A percentile compares a stretch with the other conserved stretches of the same genome.
Conservation (phyloP, 2,329 filamentous ascomycete genomes). For the Metarhizium anisopliae region DNA sequence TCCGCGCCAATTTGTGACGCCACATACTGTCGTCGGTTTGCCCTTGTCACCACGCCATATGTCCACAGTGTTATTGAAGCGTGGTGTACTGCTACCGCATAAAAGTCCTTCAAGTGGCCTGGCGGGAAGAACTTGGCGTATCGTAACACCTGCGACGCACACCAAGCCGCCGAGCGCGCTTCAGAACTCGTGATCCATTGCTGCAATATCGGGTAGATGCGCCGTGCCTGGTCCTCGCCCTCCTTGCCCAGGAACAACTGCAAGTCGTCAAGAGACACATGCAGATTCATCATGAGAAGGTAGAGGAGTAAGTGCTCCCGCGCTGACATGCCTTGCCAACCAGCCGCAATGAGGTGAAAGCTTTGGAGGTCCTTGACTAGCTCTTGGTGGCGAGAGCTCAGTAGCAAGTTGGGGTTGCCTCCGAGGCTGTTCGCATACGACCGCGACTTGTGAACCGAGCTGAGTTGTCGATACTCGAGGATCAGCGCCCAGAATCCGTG, state of each 20-base stretch:
- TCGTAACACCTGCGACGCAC: constrained; percentile 58
- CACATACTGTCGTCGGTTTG: constrained; percentile 23
- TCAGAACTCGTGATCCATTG: constrained; percentile 48
- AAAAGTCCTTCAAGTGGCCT: constrained; percentile 53
- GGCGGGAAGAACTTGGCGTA: constrained; percentile 46
- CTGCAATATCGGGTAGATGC: constrained; percentile 48
- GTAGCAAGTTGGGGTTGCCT: constrained; percentile 34
- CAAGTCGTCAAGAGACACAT: constrained; percentile 55
- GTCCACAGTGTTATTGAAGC: constrained; percentile 60
- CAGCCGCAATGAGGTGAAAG: constrained; percentile 33
- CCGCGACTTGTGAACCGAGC: constrained; percentile 37
- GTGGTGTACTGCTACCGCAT: constrained; percentile 61
- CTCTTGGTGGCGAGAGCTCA: constrained; percentile 51
- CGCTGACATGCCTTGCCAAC: constrained; percentile 34
- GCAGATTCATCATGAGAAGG: constrained; percentile 53
- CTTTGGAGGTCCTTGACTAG: constrained; percentile 47
- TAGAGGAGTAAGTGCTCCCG: constrained; percentile 40
- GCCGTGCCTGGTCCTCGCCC: constrained; percentile 54
- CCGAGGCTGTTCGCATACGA: constrained; percentile 33
- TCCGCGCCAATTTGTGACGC: constrained; percentile 24
- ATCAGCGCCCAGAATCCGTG: constrained; percentile 59
- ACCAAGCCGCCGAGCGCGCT: constrained; percentile 54
- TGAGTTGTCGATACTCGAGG: constrained; percentile 56
- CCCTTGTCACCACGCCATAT: constrained; percentile 50
- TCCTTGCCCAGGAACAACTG: constrained; percentile 61